These are phyloP conservation scores for Trichoderma gamsii DNA, from an alignment of 495 filamentous ascomycete species.

Conservation along the genomic window DNA sequence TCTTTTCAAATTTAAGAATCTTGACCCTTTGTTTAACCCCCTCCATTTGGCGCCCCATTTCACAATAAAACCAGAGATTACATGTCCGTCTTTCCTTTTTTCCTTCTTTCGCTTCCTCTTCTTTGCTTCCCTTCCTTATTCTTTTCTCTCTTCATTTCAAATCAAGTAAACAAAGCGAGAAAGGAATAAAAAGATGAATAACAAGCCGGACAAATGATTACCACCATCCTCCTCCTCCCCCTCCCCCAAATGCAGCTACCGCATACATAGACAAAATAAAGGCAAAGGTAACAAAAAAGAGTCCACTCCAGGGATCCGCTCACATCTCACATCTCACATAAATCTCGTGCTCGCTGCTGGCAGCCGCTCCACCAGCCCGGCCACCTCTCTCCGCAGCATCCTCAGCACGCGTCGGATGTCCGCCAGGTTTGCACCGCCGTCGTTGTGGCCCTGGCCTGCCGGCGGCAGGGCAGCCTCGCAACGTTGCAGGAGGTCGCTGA, in stretches of 20 bases:
- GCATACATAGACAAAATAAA: neutral
- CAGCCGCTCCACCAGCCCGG: conserved; percentile 14
- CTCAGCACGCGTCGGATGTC: conserved; percentile 20
- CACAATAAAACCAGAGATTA: neutral
- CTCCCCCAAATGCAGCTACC: neutral
- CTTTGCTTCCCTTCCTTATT: neutral
- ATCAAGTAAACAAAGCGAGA: neutral
- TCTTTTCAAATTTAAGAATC: neutral
- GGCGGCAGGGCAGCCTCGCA: conserved; percentile 33
- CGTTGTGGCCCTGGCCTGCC: conserved; percentile 20
- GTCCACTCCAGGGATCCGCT: conserved; percentile 7
- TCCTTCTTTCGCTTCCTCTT: neutral
- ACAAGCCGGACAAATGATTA: conserved; percentile 6
- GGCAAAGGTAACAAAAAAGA: neutral
- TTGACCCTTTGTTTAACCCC: neutral
- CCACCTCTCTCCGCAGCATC: conserved; percentile 16
- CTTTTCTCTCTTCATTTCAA: neutral
- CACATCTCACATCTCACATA: conserved; percentile 15
- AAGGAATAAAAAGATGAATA: neutral
- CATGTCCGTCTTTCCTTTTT: neutral
- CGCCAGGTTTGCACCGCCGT: conserved; percentile 29
- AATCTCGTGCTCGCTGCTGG: conserved; percentile 13
- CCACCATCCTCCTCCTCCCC: neutral
- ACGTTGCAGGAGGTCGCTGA: conserved; percentile 35
- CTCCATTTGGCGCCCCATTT: neutral